phyloP scores from a whole-genome alignment of 768 basidiomycete species.

The Phanerodontia chrysosporium region DNA sequence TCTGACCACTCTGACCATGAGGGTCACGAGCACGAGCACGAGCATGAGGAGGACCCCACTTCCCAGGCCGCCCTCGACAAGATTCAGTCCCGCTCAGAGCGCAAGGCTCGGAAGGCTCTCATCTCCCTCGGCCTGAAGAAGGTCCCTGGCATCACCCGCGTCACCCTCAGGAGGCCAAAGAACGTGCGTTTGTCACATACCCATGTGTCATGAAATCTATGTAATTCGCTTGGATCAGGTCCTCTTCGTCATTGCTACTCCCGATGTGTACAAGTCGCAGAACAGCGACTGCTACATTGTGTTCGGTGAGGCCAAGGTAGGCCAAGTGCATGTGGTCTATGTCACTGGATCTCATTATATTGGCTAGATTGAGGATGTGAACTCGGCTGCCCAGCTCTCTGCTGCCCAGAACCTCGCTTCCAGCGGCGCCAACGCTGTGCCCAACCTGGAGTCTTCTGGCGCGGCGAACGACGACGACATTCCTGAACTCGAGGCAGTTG shows the following conservation, averaged over 20 bases:
- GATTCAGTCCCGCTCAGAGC: conserved; percentile 90
- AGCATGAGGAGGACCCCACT: conserved; percentile 77
- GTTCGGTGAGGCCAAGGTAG: conserved; percentile 93
- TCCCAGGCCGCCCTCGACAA: conserved; percentile 85
- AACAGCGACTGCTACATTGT: conserved; percentile 99
- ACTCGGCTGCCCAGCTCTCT: conserved; percentile 68
- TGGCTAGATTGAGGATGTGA: conserved; percentile 80
- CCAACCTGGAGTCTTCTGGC: conserved; percentile 48
- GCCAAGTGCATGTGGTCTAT: not conserved
- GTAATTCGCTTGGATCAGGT: conserved; percentile 40
- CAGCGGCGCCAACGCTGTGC: conserved; percentile 40
- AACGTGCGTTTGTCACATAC: conserved; percentile 54
- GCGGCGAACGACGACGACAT: conserved; percentile 64
- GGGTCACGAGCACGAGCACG: conserved; percentile 47
- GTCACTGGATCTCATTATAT: not conserved
- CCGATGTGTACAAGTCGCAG: conserved; percentile 97
- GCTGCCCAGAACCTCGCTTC: conserved; percentile 76
- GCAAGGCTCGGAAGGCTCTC: conserved; percentile 93
- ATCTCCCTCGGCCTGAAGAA: conserved; percentile 88
- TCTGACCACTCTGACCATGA: conserved; percentile 80
- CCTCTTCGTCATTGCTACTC: conserved; percentile 87
- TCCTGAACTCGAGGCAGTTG: conserved; percentile 78
- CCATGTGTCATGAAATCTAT: not conserved
- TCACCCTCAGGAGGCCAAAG: conserved; percentile 92
- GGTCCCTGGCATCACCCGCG: conserved; percentile 89